A percentile compares a stretch with the other conserved stretches of the same genome.
Evolutionary conservation across 371 early-diverging fungal genomes (phyloP).

Genomic region (Mucor circinelloides): DNA sequence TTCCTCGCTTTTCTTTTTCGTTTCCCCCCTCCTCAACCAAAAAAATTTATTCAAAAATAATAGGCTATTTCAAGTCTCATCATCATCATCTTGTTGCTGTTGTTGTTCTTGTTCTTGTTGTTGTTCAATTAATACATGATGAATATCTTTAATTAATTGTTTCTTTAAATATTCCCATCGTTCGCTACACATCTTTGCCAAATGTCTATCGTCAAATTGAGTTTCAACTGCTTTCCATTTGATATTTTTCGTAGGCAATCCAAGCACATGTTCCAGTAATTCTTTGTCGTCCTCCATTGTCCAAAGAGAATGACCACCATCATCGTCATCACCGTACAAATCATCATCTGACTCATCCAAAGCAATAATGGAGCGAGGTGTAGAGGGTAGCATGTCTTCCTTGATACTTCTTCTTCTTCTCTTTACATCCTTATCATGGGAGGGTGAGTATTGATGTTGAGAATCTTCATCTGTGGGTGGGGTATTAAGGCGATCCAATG

Average conservation of each 20-base stretch:
- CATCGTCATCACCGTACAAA: conserved; percentile 9
- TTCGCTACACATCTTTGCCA: conserved; percentile 22
- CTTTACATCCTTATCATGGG: neutral
- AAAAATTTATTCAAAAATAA: neutral
- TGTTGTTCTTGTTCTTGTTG: neutral
- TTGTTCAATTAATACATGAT: neutral
- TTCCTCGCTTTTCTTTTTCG: neutral
- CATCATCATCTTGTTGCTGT: neutral
- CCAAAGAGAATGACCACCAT: conserved; percentile 16
- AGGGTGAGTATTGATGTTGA: neutral
- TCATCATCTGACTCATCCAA: conserved; percentile 26
- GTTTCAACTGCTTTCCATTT: conserved; percentile 33
- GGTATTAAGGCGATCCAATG: conserved; percentile 21
- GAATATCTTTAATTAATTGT: conserved; percentile 22
- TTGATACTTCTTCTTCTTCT: conserved; percentile 1
- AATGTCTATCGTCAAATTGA: conserved; percentile 21
- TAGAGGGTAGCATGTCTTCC: conserved; percentile 19
- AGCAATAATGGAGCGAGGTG: conserved; percentile 20
- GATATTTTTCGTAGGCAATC: conserved; percentile 19
- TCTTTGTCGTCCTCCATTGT: conserved; percentile 21
- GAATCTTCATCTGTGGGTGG: conserved; percentile 20
- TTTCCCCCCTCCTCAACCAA: neutral
- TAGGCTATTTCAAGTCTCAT: neutral
- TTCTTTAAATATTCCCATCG: conserved; percentile 24
- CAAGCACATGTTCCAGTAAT: conserved; percentile 20